Evolutionary conservation across 108 stramenopile genomes (phyloP).

Genomic region (Nannochloropsis gaditana): DNA sequence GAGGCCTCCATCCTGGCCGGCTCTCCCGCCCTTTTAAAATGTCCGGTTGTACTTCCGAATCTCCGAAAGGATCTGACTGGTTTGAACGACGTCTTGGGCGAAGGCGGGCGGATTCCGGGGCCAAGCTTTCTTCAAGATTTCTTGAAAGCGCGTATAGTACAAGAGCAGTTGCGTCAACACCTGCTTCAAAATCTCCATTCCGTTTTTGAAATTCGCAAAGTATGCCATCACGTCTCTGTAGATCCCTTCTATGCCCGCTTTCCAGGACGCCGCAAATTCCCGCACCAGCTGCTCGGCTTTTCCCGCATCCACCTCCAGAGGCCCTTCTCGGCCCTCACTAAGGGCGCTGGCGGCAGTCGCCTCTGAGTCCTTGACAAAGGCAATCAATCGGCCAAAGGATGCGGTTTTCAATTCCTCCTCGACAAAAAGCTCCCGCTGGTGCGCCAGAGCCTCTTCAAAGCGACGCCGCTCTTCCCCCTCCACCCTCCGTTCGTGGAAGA

Average conservation of each 20-base stretch:
- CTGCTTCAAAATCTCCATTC: constrained; percentile 97
- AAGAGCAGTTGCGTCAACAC: constrained; percentile 87
- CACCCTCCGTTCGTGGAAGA: constrained; percentile 81
- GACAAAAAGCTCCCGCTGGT: constrained; percentile 87
- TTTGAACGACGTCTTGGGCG: constrained; percentile 86
- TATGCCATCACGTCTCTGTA: constrained; percentile 87
- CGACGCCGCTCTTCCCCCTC: constrained; percentile 80
- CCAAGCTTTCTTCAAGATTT: constrained; percentile 65
- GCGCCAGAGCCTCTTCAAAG: constrained; percentile 75
- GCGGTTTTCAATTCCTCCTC: constrained; percentile 74
- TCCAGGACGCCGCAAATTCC: constrained; percentile 89
- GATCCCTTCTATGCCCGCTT: constrained; percentile 70
- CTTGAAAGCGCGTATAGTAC: constrained; percentile 94
- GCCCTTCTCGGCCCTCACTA: constrained; percentile 9
- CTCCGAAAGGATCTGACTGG: constrained; percentile 81
- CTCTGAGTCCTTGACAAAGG: constrained; percentile 90
- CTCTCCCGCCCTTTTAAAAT: constrained; percentile 54
- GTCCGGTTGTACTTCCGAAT: constrained; percentile 86
- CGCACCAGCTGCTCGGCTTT: constrained; percentile 79
- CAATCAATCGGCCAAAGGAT: constrained; percentile 64
- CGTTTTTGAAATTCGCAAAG: constrained; percentile 94
- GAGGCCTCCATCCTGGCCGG: too few relatives aligned
- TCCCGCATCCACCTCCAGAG: constrained; percentile 63
- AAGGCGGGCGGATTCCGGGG: constrained; percentile 69
- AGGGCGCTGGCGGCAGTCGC: constrained; percentile 58